phyloP scores from a whole-genome alignment of 75 land plant genomes.

The Isoetes taiwanensis region DNA sequence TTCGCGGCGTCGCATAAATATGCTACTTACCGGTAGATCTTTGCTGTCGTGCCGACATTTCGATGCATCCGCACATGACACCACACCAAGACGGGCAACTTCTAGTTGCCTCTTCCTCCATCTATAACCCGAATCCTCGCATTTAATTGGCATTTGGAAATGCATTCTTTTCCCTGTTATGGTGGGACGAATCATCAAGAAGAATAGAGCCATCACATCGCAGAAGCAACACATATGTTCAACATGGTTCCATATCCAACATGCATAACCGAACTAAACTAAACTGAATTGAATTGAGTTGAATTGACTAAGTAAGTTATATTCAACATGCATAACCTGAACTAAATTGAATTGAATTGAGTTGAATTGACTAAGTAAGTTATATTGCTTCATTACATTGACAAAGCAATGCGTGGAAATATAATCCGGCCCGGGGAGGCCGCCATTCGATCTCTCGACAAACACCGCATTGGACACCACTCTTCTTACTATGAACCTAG shows the following conservation, averaged over 20 bases:
- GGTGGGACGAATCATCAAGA: neutral
- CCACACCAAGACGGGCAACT: neutral
- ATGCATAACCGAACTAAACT: too few species aligned
- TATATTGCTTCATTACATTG: too few species aligned
- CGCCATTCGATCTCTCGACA: neutral
- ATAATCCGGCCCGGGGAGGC: neutral
- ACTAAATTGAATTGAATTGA: too few species aligned
- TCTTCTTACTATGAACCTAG: neutral
- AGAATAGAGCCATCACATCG: neutral
- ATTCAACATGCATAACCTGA: too few species aligned
- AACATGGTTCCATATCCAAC: too few species aligned
- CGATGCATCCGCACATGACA: neutral
- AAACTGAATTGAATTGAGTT: too few species aligned
- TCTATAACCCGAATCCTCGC: neutral
- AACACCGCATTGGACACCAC: neutral
- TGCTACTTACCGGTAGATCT: neutral
- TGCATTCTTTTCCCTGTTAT: neutral
- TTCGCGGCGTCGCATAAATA: too few species aligned
- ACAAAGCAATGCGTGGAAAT: constrained; percentile 10
- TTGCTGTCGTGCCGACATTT: neutral
- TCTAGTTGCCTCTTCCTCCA: neutral
- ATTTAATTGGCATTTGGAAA: neutral
- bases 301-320: too few species aligned
- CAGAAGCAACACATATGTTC: too few species aligned
- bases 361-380: too few species aligned